Percentiles rank a stretch among this genome's conserved stretches.
phyloP scores from a whole-genome alignment of 78 protist species.

The Speleostelium caveatum region DNA sequence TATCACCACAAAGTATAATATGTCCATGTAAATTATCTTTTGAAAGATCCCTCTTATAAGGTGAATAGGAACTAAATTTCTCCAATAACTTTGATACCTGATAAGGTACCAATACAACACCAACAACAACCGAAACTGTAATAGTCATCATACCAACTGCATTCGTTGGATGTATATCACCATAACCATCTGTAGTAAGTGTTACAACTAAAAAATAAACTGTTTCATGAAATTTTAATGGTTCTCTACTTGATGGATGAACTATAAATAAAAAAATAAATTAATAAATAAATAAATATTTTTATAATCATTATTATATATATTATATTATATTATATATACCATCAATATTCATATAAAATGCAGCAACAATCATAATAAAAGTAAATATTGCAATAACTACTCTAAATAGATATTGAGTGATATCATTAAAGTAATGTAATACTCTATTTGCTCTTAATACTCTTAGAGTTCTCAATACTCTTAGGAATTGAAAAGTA shows the following conservation, averaged over 20 bases:
- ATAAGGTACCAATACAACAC: slow-evolving; percentile 77
- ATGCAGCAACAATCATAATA: slow-evolving; percentile 71
- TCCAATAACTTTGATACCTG: slow-evolving; percentile 71
- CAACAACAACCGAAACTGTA: slow-evolving; percentile 37
- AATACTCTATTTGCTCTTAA: slow-evolving; percentile 74
- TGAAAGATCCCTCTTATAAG: slow-evolving; percentile 71
- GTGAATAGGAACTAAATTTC: slow-evolving; percentile 61
- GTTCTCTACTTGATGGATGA: background rate
- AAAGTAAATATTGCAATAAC: slow-evolving; percentile 76
- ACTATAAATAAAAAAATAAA: background rate
- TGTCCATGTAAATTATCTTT: slow-evolving; percentile 67
- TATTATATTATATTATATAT: background rate
- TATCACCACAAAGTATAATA: slow-evolving; percentile 71
- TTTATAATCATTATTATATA: too few relatives aligned
- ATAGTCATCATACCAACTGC: slow-evolving; percentile 68
- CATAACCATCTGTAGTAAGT: slow-evolving; percentile 74
- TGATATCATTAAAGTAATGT: slow-evolving; percentile 69
- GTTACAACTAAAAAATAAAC: slow-evolving; percentile 76
- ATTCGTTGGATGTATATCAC: slow-evolving; percentile 78
- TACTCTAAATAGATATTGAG: slow-evolving; percentile 69
- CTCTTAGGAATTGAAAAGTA: slow-evolving; percentile 74
- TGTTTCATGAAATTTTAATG: slow-evolving; percentile 50
- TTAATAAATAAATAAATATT: too few relatives aligned
- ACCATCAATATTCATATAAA: slow-evolving; percentile 69
- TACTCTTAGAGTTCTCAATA: slow-evolving; percentile 61